phyloP scores from a whole-genome alignment of 106 monocot species.

The Dactylorhiza incarnata region DNA sequence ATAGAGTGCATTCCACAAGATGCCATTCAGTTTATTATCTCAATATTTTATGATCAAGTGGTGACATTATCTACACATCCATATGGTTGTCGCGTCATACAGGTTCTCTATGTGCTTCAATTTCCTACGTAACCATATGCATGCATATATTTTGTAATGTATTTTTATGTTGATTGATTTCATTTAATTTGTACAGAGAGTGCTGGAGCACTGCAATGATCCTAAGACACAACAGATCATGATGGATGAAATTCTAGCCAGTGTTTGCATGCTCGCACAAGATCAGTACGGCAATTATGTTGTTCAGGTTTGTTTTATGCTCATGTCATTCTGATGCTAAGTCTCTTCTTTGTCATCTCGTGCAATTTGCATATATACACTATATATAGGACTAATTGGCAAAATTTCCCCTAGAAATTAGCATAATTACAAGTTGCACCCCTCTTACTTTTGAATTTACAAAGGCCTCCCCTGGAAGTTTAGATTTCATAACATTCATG shows the following conservation, averaged over 20 bases:
- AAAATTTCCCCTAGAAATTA: too few relatives aligned
- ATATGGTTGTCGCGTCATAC: constrained; percentile 51
- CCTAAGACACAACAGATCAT: constrained; percentile 43
- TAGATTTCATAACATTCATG: too few relatives aligned
- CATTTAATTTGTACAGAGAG: constrained; percentile 29
- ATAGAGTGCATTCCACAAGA: constrained; percentile 35
- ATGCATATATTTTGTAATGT: too few relatives aligned
- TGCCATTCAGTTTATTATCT: constrained; percentile 36
- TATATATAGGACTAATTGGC: too few relatives aligned
- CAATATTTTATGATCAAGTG: constrained; percentile 43
- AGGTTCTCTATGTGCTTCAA: constrained; percentile 17
- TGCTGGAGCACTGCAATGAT: constrained; percentile 58
- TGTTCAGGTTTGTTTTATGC: constrained; percentile 42
- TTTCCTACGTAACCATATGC: not conserved
- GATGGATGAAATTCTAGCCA: constrained; percentile 43
- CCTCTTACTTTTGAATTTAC: too few relatives aligned
- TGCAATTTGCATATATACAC: too few relatives aligned
- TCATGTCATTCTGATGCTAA: too few relatives aligned
- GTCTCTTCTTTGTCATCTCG: too few relatives aligned
- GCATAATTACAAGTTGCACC: too few relatives aligned
- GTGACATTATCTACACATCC: constrained; percentile 43
- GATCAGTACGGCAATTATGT: constrained; percentile 78
- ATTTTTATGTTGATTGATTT: not conserved
- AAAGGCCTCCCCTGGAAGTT: too few relatives aligned
- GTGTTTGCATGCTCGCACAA: constrained; percentile 40